Base-by-base conservation (phyloP, 768 basidiomycete genomes). In the Tubosaeta brunneosetosa region DNA sequence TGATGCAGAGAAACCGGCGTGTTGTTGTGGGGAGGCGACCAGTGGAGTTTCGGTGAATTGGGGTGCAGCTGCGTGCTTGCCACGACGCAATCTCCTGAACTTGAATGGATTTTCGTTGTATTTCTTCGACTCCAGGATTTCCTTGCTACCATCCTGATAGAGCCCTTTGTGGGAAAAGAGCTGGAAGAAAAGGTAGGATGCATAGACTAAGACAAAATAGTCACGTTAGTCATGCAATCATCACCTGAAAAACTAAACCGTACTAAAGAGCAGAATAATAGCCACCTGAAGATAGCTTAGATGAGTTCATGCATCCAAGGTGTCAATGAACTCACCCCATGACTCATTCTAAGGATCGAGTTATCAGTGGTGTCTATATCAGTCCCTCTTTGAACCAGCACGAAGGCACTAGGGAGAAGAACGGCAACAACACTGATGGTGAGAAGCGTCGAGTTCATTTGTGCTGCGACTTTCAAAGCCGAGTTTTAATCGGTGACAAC, bases 381-480 rank as follows among this genome's bases (percentile, higher is more conserved):
- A 16, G 44, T 3, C 2, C 41, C 14, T 40, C 61, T 68, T 14
- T 87, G 62, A 5, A 86, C 72, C 56, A 86, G 82, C 56, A 88
- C 81, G 66, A 86, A 92, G 1, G 86, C 91, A 3, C 83, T 83
- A 2, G 89, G 89, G 6, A 92, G 65, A 10, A 91, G 72, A n/a
- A 92, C 74, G 8, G 85, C 90, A 11, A 85, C 84, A 16, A 91
- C 89, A 53, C 87, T 88, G 51, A 91, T 76, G 47, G 79, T 85
- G 19, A 92, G 68, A 33, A 92, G 72, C 1, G 87, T 84, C 1
- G 87, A 85, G 49, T 90, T 85, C 37, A 89, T 67, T 57, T 89
- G 85, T 1, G 83, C 84, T 0, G 88, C 81, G 29, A 82, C 87
- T 88, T 54, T 36, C n/a, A 6, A 9, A 25, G n/a, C 10, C 25